Evolutionary conservation across 371 early-diverging fungal species (phyloP), one percentile per base, ranked within the genome.

Genomic region (Saksenaea oblongispora): DNA sequence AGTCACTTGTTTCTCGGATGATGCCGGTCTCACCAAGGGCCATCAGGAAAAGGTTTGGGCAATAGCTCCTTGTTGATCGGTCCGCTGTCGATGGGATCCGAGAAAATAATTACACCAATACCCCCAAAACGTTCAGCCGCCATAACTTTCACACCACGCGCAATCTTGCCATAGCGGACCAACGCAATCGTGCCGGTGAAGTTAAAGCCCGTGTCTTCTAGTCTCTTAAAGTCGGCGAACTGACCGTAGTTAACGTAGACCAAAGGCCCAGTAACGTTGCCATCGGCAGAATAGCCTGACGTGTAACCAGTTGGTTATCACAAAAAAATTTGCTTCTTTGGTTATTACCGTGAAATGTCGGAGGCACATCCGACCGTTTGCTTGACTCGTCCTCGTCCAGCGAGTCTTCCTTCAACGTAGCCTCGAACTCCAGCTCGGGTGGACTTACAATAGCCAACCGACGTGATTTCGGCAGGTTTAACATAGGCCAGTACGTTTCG

Each of bases 191-290:
- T 72, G 28, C 79, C 85, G 8, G 66, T 70, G 4, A 87, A 53
- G 34, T 72, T 65, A 27, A 89, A 70, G 0, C 87, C 87, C 17
- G 67, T 67, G 4, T 58, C 61, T 22, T 65, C 56, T 18, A 90
- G 72, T 5, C 59, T 69, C 37, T 63, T 66, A 62, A 87, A 89
- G 63, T 90, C 90, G 53, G 75, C 74, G 5, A 72, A 51, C 2
- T 76, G 71, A 62, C 90, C 89, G 63, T 84, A 89, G 61, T 87
- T 84, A 22, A 85, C 89, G 66, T 88, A 89, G 5, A 90, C 83
- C 3, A 90, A 65, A 35, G 76, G 76, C 5, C 80, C 89, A 9
- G 87, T 86, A 14, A 85, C 86, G 65, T 85, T 84, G 24, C 90
- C 90, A 28, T 76, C 66, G 10, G 84, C 86, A 36, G 88, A 83